A percentile compares a stretch with the other conserved stretches of the same genome.
Conservation (phyloP, 176 grass and related monocot species). For the Zea mays region DNA sequence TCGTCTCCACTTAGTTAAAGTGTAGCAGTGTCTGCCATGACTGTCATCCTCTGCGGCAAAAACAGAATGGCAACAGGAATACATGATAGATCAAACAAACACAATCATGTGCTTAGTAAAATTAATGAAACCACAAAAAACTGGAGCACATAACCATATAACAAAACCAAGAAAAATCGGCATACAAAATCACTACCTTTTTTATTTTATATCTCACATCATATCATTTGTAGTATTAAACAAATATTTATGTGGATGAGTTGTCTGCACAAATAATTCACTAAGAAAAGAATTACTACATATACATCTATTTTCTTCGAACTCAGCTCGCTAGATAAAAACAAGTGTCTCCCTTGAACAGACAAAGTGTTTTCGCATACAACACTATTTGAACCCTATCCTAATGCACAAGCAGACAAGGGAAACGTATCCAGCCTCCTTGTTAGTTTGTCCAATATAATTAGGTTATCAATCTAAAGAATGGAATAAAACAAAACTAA, state of each 20-base stretch:
- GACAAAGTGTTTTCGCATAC: neutral
- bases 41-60: conserved; percentile 85
- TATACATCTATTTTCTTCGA: neutral
- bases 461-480: neutral
- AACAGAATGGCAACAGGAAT: conserved; percentile 35
- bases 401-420: neutral
- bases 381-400: neutral
- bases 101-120: conserved; percentile 5
- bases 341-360: neutral
- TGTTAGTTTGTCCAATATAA: neutral
- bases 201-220: neutral
- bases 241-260: neutral
- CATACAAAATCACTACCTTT: conserved; percentile 1
- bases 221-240: neutral
- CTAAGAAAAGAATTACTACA: neutral
- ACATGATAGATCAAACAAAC: conserved; percentile 35
- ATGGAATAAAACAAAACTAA: conserved; percentile 1
- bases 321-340: neutral
- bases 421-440: neutral
- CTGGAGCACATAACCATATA: neutral
- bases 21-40: too few species aligned
- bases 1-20: too few species aligned
- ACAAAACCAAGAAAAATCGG: neutral
- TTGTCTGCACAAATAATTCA: neutral
- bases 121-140: conserved; percentile 19